phyloP scores from a whole-genome alignment of 345 rosid genomes.

The Draba incana region DNA sequence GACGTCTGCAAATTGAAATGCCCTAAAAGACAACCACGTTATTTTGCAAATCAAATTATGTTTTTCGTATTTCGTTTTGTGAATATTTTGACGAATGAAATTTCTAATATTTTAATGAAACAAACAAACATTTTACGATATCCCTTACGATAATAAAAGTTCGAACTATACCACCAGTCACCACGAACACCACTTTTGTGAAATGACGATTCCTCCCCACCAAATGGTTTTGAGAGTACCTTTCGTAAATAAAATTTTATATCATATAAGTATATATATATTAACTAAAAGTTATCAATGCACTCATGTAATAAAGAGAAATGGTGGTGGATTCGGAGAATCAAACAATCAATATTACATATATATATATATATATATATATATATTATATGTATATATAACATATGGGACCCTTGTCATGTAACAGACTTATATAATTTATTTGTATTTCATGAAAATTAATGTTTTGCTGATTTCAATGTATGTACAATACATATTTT shows the following conservation, averaged over 20 bases:
- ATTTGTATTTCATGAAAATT: not conserved
- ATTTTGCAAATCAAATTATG: slow-evolving; percentile 9
- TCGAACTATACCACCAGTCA: not conserved
- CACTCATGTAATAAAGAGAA: slow-evolving; percentile 8
- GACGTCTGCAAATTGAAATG: slow-evolving; percentile 24
- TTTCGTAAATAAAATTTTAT: no score
- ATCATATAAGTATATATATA: no score
- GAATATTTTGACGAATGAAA: slow-evolving; percentile 1
- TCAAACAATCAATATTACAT: not conserved
- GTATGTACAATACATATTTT: not conserved
- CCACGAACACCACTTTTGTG: not conserved
- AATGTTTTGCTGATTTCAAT: not conserved
- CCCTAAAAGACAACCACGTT: slow-evolving; percentile 4
- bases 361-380: no score
- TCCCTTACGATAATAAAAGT: no score
- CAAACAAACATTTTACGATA: not conserved
- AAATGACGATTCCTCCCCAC: slow-evolving; percentile 19
- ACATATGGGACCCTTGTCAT: not conserved
- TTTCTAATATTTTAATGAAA: not conserved
- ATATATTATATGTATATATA: no score
- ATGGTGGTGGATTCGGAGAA: slow-evolving; percentile 4
- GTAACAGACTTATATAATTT: not conserved
- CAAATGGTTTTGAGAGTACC: not conserved
- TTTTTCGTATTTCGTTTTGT: not conserved
- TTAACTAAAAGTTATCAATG: not conserved